Evolutionary conservation across 202 grass and related monocot genomes (phyloP), one percentile per base, ranked within the genome.

Genomic region (Setaria viridis): DNA sequence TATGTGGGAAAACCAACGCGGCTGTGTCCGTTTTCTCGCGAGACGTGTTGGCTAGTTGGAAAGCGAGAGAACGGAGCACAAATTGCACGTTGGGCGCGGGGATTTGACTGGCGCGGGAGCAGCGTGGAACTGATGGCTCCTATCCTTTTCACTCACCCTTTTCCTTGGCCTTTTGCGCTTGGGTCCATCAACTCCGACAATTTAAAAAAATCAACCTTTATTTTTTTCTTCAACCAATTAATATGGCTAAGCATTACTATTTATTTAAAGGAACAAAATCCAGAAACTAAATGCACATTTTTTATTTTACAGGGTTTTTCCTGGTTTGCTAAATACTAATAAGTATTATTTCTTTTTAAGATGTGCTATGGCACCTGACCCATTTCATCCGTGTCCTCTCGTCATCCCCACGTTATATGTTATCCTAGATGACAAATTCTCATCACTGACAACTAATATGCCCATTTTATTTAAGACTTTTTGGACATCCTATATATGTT

Each of bases 1-100:
- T 89, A 85, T 78, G 69, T 17, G 55, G 6, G 45, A 29, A 35
- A 47, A 37, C 45, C 29, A 37, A 78, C 78, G 64, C 67, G 49
- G 81, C 35, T 48, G 81, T 7, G 45, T 29, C 21, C 29, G 65
- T 86, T 86, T 82, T 66, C 47, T 82, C 0, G 7, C 9, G 37
- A 86, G 83, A 17, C 72, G 88, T 86, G 88, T 90, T 86, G 88
- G 78, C 65, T 82, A 8, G 0, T 0, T 41, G 71, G 65, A 72
- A 82, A 81, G 62, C 11, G 62, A 48, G 6, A 3, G 42, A 19
- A 46, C 39, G 42, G 0, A 65, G 62, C 87, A 85, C 71, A 85
- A 70, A 65, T 77, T 81, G 75, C 82, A 85, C 72, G 88, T 90
- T 86, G 56, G 2, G 56, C 78, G 64, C 78, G 83, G 63, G 77